Conservation (phyloP, 805 yeast species). For the Wickerhamiella slavikovae region DNA sequence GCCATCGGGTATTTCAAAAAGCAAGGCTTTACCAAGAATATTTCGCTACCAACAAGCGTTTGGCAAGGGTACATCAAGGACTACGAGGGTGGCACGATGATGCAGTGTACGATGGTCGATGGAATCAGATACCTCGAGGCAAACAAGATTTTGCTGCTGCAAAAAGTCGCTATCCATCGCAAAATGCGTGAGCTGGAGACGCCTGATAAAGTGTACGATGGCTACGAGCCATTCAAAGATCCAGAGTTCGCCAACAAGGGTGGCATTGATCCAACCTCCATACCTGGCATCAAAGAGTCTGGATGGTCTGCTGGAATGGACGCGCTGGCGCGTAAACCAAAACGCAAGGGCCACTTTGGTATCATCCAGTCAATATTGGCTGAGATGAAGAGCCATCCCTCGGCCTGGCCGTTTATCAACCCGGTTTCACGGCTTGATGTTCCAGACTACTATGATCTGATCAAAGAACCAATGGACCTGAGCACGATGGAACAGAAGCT, state of each 20-base stretch:
- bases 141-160: constrained; percentile 64
- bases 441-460: constrained; percentile 87
- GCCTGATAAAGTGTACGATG: constrained; percentile 65
- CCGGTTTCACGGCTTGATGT: constrained; percentile 91
- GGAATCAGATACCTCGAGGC: constrained; percentile 73
- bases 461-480: constrained; percentile 95
- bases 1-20: constrained; percentile 97
- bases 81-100: constrained; percentile 95
- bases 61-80: constrained; percentile 99
- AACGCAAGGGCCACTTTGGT: constrained; percentile 84
- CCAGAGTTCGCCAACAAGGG: constrained; percentile 9
- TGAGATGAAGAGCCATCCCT: constrained; percentile 83
- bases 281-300: constrained; percentile 81
- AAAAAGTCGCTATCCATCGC: constrained; percentile 75
- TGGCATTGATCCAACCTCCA: constrained; percentile 50
- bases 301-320: constrained; percentile 99
- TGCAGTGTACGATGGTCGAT: constrained; percentile 94
- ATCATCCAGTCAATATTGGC: constrained; percentile 75
- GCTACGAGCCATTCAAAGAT: constrained; percentile 49
- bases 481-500: constrained; percentile 87
- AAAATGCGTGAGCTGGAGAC: constrained; percentile 56
- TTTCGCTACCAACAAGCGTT: constrained; percentile 57
- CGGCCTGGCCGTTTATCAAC: constrained; percentile 93
- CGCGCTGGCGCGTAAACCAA: constrained; percentile 83
- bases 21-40: constrained; percentile 94